Evolutionary conservation across 345 rosid genomes (phyloP).

Genomic region (Erodium maritimum): DNA sequence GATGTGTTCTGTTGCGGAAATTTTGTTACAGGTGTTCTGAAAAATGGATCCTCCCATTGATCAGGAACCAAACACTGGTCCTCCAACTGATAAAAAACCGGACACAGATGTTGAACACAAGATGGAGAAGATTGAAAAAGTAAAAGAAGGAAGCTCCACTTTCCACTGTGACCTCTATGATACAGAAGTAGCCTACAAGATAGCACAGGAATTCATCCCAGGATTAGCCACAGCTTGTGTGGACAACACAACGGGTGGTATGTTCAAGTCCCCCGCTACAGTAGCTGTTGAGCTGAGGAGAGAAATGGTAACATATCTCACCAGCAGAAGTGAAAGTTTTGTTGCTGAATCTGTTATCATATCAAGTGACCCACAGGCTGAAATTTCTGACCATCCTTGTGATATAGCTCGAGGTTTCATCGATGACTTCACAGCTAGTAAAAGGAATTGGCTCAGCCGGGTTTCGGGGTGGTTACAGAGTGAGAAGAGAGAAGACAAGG

Average conservation of each 20-base stretch:
- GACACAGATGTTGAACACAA: conserved; percentile 19
- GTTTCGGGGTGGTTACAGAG: conserved; percentile 80
- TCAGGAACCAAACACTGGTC: no score
- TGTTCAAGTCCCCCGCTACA: conserved; percentile 58
- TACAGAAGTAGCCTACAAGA: conserved; percentile 45
- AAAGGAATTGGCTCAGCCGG: conserved; percentile 62
- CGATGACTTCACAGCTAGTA: conserved; percentile 68
- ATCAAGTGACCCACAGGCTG: conserved; percentile 34
- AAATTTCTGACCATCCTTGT: conserved; percentile 54
- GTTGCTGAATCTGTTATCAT: conserved; percentile 59
- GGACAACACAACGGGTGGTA: conserved; percentile 68
- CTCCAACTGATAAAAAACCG: no score
- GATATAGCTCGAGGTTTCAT: conserved; percentile 51
- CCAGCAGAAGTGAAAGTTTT: conserved; percentile 56
- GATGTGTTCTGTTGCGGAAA: neutral
- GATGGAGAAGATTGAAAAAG: conserved; percentile 43
- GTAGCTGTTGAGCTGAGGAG: conserved; percentile 69
- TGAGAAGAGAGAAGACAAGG: conserved; percentile 73
- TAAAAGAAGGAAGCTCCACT: conserved; percentile 37
- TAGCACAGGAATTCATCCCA: conserved; percentile 48
- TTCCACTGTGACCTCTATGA: conserved; percentile 60
- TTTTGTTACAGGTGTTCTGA: neutral
- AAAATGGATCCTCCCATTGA: no score
- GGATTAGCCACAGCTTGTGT: conserved; percentile 79
- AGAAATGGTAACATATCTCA: conserved; percentile 58